These are phyloP conservation scores for Dalechampia spathulata DNA, from an alignment of 441 rosid genomes.

Conservation along the genomic window DNA sequence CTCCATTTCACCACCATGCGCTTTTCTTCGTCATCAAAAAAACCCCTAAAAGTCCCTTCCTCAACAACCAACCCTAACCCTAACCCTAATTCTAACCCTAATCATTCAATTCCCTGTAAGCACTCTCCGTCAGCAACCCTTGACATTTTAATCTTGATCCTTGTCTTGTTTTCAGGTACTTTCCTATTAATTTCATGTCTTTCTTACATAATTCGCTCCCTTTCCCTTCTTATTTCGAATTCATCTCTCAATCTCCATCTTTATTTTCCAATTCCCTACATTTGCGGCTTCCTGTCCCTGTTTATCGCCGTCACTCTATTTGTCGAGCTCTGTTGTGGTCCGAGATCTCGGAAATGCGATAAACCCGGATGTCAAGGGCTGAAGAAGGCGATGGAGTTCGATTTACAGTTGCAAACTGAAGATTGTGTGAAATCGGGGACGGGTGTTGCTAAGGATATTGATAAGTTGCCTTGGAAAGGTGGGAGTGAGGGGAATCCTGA, in stretches of 20 bases:
- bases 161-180: slow-evolving; percentile 71
- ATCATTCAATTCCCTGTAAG: slow-evolving; percentile 39
- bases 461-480: slow-evolving; percentile 39
- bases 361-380: slow-evolving; percentile 71
- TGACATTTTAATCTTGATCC: slow-evolving; percentile 65
- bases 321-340: slow-evolving; percentile 52
- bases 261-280: slow-evolving; percentile 34
- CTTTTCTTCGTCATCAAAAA: slow-evolving; percentile 29
- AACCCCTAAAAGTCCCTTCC: slow-evolving; percentile 14
- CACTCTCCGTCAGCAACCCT: slow-evolving; percentile 90
- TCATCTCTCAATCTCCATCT: slow-evolving; percentile 71
- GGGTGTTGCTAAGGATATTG: slow-evolving; percentile 50
- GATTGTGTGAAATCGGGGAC: slow-evolving; percentile 54
- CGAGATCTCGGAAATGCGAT: slow-evolving; percentile 43
- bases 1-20: slow-evolving; percentile 45
- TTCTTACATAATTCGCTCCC: slow-evolving; percentile 70
- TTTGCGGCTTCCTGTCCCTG: slow-evolving; percentile 45
- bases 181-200: slow-evolving; percentile 80
- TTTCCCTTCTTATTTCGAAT: slow-evolving; percentile 58
- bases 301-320: slow-evolving; percentile 35
- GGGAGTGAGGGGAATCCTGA: slow-evolving; percentile 28
- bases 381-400: slow-evolving; percentile 91
- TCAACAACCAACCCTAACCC: no score
- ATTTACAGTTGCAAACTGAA: slow-evolving; percentile 84
- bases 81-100: slow-evolving; percentile 10